Conservation (phyloP, 2,329 filamentous ascomycete genomes). For the Botrytis fabae region DNA sequence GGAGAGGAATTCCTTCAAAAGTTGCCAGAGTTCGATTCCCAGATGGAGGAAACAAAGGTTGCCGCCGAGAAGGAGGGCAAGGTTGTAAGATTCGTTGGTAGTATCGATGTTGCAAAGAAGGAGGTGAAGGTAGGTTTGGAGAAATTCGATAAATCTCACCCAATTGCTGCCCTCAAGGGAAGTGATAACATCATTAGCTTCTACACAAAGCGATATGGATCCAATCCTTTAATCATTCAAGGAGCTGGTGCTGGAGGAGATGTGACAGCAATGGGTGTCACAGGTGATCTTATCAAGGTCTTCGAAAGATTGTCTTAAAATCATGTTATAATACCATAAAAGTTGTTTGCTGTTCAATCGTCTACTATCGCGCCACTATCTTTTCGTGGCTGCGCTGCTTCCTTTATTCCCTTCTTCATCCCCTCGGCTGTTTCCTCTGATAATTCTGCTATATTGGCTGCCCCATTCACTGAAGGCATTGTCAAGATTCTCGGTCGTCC, state of each 20-base stretch:
- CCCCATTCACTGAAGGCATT: slow-evolving; percentile 22
- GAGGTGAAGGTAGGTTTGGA: slow-evolving; percentile 89
- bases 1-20: slow-evolving; percentile 84
- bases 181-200: slow-evolving; percentile 99
- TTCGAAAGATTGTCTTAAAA: slow-evolving; percentile 55
- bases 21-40: slow-evolving; percentile 78
- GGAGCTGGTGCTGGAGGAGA: slow-evolving; percentile 92
- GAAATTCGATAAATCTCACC: slow-evolving; percentile 82
- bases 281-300: slow-evolving; percentile 89
- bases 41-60: slow-evolving; percentile 87
- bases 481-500: slow-evolving; percentile 38
- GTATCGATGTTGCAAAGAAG: slow-evolving; percentile 79
- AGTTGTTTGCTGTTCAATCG: slow-evolving; percentile 25
- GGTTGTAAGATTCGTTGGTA: slow-evolving; percentile 91
- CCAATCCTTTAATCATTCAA: slow-evolving; percentile 89
- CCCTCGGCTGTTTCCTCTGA: slow-evolving; percentile 24
- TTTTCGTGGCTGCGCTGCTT: slow-evolving; percentile 27
- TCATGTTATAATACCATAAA: slow-evolving; percentile 25
- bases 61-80: slow-evolving; percentile 84
- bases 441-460: slow-evolving; percentile 19
- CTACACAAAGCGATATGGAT: slow-evolving; percentile 92
- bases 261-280: slow-evolving; percentile 97
- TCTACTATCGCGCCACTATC: slow-evolving; percentile 28
- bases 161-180: slow-evolving; percentile 91
- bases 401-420: slow-evolving; percentile 30